phyloP scores from a whole-genome alignment of 345 rosid genomes.

The Streptanthus diversifolius region DNA sequence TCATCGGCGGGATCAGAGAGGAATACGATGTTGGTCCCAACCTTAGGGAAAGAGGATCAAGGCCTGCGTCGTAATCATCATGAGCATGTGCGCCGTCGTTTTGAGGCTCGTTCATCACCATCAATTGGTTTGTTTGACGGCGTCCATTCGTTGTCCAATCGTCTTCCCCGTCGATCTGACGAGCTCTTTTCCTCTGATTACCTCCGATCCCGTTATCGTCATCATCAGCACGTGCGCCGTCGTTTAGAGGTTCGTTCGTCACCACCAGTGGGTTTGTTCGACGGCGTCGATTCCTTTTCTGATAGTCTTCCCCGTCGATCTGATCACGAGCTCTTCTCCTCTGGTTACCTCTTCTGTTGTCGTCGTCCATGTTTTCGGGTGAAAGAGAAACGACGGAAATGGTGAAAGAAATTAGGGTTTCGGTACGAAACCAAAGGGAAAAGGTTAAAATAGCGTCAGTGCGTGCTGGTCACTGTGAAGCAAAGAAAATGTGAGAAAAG shows the following conservation, averaged over 20 bases:
- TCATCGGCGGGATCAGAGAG: constrained; percentile 3
- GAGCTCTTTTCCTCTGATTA: background rate
- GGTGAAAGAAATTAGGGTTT: constrained; percentile 9
- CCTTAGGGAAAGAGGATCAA: constrained; percentile 14
- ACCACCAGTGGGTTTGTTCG: too few relatives aligned
- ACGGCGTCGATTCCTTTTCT: too few relatives aligned
- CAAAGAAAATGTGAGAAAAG: background rate
- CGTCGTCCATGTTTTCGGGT: background rate
- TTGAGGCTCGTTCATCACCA: background rate
- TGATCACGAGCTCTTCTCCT: too few relatives aligned
- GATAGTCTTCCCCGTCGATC: too few relatives aligned
- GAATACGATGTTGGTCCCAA: background rate
- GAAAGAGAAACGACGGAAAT: background rate
- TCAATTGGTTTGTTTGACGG: background rate
- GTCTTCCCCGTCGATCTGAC: background rate
- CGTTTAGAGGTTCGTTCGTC: too few relatives aligned
- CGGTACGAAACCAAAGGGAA: background rate
- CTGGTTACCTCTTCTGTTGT: background rate
- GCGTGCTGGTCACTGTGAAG: background rate
- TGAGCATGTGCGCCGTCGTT: background rate
- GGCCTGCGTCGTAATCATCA: background rate
- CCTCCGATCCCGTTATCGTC: too few relatives aligned
- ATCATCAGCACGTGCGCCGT: too few relatives aligned
- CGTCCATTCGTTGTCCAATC: background rate
- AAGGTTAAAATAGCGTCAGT: background rate